phyloP scores from a whole-genome alignment of 1,284 basidiomycete species.

The Agroathelia rolfsii region DNA sequence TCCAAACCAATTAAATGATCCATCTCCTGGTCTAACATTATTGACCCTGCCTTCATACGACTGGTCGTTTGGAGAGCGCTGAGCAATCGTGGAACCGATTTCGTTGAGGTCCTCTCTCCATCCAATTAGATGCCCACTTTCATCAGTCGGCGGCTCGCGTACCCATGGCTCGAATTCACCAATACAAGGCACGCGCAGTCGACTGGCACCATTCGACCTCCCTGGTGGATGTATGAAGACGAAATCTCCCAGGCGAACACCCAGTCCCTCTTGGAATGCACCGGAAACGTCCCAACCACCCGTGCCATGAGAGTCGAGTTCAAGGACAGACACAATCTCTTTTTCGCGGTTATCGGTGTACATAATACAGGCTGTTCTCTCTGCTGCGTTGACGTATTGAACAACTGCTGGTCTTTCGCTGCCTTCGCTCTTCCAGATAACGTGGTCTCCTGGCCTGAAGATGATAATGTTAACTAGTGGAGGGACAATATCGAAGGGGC shows the following conservation, averaged over 20 bases:
- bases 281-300: slow-evolving; percentile 39
- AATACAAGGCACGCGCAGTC: slow-evolving; percentile 62
- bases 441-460: slow-evolving; percentile 81
- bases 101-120: slow-evolving; percentile 64
- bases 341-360: slow-evolving; percentile 40
- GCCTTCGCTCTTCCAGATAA: slow-evolving; percentile 77
- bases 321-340: slow-evolving; percentile 75
- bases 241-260: slow-evolving; percentile 73
- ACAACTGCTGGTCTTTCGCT: slow-evolving; percentile 63
- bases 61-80: too few relatives aligned
- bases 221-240: slow-evolving; percentile 70
- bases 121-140: slow-evolving; percentile 43
- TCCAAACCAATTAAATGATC: slow-evolving; percentile 57
- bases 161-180: slow-evolving; percentile 77
- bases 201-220: slow-evolving; percentile 54
- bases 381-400: slow-evolving; percentile 64
- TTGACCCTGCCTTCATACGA: slow-evolving; percentile 35
- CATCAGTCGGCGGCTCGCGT: slow-evolving; percentile 42
- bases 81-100: slow-evolving; percentile 50
- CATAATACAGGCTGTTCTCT: slow-evolving; percentile 61
- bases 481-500: slow-evolving; percentile 4
- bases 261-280: too few relatives aligned
- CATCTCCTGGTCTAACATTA: slow-evolving; percentile 35
- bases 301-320: slow-evolving; percentile 77
- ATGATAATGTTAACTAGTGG: slow-evolving; percentile 10